Conservation (phyloP, 805 yeast genomes). For the Torulaspora maleeae region DNA sequence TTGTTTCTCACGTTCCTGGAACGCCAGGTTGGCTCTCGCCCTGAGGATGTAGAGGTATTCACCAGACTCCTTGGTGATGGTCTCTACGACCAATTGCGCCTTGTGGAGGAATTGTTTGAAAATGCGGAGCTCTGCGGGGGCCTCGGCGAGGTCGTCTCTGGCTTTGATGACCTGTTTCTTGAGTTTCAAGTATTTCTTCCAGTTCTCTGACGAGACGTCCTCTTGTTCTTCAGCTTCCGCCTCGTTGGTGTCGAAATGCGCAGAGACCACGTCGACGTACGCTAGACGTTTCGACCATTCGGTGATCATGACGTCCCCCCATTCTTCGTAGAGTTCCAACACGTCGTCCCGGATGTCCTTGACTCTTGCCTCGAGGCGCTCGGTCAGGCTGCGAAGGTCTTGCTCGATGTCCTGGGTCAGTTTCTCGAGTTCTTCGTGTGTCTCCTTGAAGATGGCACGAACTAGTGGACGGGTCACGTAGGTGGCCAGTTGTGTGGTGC, state of each 20-base stretch:
- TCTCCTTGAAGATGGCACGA: constrained; percentile 41
- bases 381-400: constrained; percentile 31
- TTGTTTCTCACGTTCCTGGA: constrained; percentile 49
- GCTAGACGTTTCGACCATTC: constrained; percentile 62
- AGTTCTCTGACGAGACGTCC: constrained; percentile 43
- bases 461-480: constrained; percentile 45
- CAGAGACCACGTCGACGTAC: constrained; percentile 33
- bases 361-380: constrained; percentile 36
- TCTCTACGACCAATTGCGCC: constrained; percentile 40
- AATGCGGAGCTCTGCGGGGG: constrained; percentile 31
- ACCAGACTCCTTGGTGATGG: constrained; percentile 55
- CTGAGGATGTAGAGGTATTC: constrained; percentile 54
- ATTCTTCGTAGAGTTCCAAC: constrained; percentile 67
- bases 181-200: constrained; percentile 56
- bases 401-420: constrained; percentile 35
- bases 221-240: constrained; percentile 26
- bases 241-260: constrained; percentile 13
- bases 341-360: constrained; percentile 42
- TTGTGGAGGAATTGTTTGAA: constrained; percentile 35
- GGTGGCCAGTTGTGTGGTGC: constrained; percentile 35
- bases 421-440: constrained; percentile 30
- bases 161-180: constrained; percentile 52
- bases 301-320: constrained; percentile 60
- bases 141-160: constrained; percentile 48
- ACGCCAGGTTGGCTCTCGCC: constrained; percentile 54